Percentiles rank a stretch among this genome's conserved stretches.
Evolutionary conservation across 306 rosid species (phyloP).

Genomic region (Sphenostylis stenocarpa): DNA sequence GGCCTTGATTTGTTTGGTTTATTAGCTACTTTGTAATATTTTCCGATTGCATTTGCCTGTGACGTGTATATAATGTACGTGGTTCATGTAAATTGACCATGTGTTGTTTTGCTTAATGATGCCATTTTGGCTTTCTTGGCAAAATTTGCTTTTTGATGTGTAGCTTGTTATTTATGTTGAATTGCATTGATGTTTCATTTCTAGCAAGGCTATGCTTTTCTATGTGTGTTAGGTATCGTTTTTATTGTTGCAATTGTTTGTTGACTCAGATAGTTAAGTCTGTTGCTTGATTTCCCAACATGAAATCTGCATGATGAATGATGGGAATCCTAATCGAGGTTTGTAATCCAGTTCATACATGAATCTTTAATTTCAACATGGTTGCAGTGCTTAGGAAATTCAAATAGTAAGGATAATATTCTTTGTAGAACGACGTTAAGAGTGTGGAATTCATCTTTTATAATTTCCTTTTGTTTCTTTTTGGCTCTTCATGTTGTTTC

Average conservation of each 20-base stretch:
- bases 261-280: not conserved
- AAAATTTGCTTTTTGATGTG: not conserved
- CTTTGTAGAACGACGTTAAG: not conserved
- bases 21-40: not conserved
- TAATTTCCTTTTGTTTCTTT: not conserved
- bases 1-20: slow-evolving; percentile 14
- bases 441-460: not conserved
- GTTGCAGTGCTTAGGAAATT: slow-evolving; percentile 1
- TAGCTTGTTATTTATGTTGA: not conserved
- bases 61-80: not conserved
- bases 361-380: slow-evolving; percentile 16
- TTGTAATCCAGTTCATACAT: slow-evolving; percentile 6
- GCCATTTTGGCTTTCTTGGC: slow-evolving; percentile 8
- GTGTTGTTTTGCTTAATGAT: slow-evolving; percentile 25
- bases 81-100: not conserved
- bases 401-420: not conserved
- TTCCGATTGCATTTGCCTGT: not conserved
- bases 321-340: not conserved
- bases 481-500: not conserved
- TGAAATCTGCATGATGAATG: slow-evolving; percentile 2
- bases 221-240: not conserved
- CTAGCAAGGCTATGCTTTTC: not conserved
- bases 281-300: not conserved
- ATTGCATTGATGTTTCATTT: not conserved
- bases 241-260: not conserved